A percentile compares a stretch with the other conserved stretches of the same genome.
Conservation (phyloP, 2,329 filamentous ascomycete genomes). For the Xylariaceae sp. region DNA sequence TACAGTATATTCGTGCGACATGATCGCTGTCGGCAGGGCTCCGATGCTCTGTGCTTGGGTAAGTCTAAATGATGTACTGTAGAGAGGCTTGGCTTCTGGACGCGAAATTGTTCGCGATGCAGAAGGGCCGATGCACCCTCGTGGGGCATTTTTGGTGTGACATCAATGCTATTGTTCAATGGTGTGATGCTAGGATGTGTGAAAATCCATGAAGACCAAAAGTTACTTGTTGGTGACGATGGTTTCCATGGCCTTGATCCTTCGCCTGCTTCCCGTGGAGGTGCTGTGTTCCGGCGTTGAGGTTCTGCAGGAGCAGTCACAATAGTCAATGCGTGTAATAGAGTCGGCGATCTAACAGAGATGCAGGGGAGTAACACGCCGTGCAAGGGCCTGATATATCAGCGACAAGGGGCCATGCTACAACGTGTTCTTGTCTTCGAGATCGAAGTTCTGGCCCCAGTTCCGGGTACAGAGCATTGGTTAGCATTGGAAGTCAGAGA, state of each 20-base stretch:
- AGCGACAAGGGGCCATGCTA: neutral
- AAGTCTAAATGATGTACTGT: neutral
- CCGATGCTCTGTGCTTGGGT: too few relatives aligned
- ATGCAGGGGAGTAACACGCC: constrained; percentile 8
- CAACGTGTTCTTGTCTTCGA: neutral
- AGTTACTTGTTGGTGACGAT: constrained; percentile 6
- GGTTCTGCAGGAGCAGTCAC: constrained; percentile 1
- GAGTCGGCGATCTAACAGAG: constrained; percentile 13
- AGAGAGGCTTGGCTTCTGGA: constrained; percentile 9
- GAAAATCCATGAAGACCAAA: constrained; percentile 2
- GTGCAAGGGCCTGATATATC: constrained; percentile 2
- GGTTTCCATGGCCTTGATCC: neutral
- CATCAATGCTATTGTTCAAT: constrained; percentile 11
- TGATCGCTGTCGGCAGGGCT: constrained; percentile 14
- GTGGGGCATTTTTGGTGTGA: neutral
- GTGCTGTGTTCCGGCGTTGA: neutral
- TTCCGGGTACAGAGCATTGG: too few relatives aligned
- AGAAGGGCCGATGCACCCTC: constrained; percentile 14
- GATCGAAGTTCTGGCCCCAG: neutral
- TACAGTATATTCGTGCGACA: constrained; percentile 10
- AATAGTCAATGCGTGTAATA: constrained; percentile 1
- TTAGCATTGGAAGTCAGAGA: too few relatives aligned
- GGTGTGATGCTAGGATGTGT: constrained; percentile 3
- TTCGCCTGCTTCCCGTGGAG: neutral
- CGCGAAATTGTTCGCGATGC: constrained; percentile 12